Conservation (phyloP, 495 filamentous ascomycete species). For the Neurospora sp. region DNA sequence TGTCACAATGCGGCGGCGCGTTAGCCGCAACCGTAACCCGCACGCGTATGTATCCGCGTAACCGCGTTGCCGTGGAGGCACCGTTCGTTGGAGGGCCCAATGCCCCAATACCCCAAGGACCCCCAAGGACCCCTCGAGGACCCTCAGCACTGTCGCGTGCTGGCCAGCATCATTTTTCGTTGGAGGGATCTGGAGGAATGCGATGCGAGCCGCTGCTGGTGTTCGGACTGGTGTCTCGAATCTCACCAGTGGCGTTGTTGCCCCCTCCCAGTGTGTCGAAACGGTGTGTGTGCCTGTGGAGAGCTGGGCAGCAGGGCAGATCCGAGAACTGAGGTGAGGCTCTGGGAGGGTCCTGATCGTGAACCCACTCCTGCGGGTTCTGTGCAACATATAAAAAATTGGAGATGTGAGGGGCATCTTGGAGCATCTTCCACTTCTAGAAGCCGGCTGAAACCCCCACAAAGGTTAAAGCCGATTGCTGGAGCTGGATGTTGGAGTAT, state of each 20-base stretch:
- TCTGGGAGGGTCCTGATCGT: slow-evolving; percentile 30
- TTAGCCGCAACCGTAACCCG: neutral
- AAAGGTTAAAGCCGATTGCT: neutral
- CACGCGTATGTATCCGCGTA: neutral
- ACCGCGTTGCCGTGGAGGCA: neutral
- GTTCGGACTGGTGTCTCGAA: neutral
- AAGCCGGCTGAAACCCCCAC: slow-evolving; percentile 8
- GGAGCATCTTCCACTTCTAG: slow-evolving; percentile 7
- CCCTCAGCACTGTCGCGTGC: neutral
- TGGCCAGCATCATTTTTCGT: neutral
- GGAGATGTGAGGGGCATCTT: slow-evolving; percentile 22
- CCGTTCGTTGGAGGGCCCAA: no score
- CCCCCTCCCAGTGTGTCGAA: slow-evolving; percentile 15
- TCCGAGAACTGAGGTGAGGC: slow-evolving; percentile 24
- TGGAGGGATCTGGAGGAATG: neutral
- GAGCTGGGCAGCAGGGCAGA: slow-evolving; percentile 17
- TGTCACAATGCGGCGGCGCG: neutral
- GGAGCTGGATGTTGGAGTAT: neutral
- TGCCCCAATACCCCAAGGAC: neutral
- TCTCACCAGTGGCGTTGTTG: slow-evolving; percentile 10
- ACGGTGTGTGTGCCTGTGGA: slow-evolving; percentile 15
- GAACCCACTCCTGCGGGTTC: slow-evolving; percentile 30
- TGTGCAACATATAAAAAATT: slow-evolving; percentile 28
- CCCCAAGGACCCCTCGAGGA: neutral
- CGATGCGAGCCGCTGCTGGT: neutral